Evolutionary conservation across 371 early-diverging fungal species (phyloP), one percentile per base, ranked within the genome.

Genomic region (Saksenaea vasiformis): DNA sequence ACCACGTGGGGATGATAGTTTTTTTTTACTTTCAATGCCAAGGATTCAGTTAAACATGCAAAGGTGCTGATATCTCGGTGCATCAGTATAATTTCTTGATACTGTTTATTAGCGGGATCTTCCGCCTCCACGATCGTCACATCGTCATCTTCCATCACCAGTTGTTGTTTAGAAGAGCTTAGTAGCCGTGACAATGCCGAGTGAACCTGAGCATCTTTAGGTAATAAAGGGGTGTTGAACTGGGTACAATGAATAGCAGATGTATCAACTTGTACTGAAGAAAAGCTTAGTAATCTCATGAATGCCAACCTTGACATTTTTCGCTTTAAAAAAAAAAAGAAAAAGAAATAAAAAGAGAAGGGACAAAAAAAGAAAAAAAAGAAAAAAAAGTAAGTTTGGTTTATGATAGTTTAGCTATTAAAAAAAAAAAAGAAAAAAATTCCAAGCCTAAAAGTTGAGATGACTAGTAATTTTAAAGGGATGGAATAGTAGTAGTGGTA

Each of bases 361-460:
- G 13, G 13, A 13, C 5, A 37, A 39, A 39, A 39, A 11, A n/a
- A 39, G 1, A 39, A 39, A n/a, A 39, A 5, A 39, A 39, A 39
- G 11, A n/a, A n/a, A n/a, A 39, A 39, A 39, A n/a, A n/a, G 11
- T 37, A 37, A 37, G 13, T 5, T 13, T 13, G 39, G n/a, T 39
- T 56, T 28, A 56, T 56, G 1, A 56, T 34, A 31, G 27, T 56
- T 37, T 19, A 34, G 8, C 54, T 13, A 13, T 43, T 24, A 60
- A 31, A 37, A 47, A 63, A 57, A 47, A 51, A 34, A 38, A 54
- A 35, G 14, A 58, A 36, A n/a, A 14, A 44, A 26, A 58, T 34
- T 56, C 22, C 24, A n/a, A 47, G 24, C 51, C 51, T 47, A 22
- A 47, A 47, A 1, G 7, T 22, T 22, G n/a, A 22, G 51, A 9